Conservation (phyloP, 768 basidiomycete species). For the Sarcodon aspratus region DNA sequence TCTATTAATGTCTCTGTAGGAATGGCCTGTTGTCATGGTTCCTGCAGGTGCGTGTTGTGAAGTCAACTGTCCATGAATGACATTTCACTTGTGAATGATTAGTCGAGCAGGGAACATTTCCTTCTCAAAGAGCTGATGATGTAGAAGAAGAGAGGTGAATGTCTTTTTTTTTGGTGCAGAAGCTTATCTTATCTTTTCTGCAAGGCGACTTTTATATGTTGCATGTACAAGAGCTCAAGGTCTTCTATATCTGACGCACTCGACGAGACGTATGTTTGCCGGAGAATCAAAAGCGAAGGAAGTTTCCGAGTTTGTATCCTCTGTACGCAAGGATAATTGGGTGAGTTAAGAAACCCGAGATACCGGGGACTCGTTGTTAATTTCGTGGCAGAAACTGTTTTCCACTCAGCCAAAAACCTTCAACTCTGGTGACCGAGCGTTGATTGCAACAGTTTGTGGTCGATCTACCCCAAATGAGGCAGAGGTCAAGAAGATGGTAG, state of each 20-base stretch:
- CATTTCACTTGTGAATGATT: slow-evolving; percentile 3
- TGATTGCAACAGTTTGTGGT: slow-evolving; percentile 43
- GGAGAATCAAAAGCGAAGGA: slow-evolving; percentile 41
- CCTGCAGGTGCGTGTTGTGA: slow-evolving; percentile 40
- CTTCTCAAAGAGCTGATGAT: slow-evolving; percentile 64
- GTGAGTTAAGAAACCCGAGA: slow-evolving; percentile 19
- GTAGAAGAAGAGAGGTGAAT: slow-evolving; percentile 68
- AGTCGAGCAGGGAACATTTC: slow-evolving; percentile 71
- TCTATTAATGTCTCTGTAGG: slow-evolving; percentile 13
- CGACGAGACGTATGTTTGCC: slow-evolving; percentile 35
- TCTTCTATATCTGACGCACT: slow-evolving; percentile 49
- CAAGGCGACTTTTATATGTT: slow-evolving; percentile 75
- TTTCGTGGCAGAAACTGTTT: slow-evolving; percentile 25
- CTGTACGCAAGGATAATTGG: slow-evolving; percentile 27
- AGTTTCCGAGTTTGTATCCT: slow-evolving; percentile 47
- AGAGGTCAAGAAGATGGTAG: slow-evolving; percentile 28
- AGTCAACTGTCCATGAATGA: not conserved
- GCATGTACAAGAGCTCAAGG: slow-evolving; percentile 80
- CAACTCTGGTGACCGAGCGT: slow-evolving; percentile 26
- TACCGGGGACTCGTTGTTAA: not conserved
- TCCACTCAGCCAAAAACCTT: slow-evolving; percentile 31
- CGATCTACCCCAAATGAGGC: slow-evolving; percentile 31
- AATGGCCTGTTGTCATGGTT: slow-evolving; percentile 86
- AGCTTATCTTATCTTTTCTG: not conserved
- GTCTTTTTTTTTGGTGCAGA: slow-evolving; percentile 5